phyloP scores from a whole-genome alignment of 164 flowering plant genomes.

The Buxus sempervirens region DNA sequence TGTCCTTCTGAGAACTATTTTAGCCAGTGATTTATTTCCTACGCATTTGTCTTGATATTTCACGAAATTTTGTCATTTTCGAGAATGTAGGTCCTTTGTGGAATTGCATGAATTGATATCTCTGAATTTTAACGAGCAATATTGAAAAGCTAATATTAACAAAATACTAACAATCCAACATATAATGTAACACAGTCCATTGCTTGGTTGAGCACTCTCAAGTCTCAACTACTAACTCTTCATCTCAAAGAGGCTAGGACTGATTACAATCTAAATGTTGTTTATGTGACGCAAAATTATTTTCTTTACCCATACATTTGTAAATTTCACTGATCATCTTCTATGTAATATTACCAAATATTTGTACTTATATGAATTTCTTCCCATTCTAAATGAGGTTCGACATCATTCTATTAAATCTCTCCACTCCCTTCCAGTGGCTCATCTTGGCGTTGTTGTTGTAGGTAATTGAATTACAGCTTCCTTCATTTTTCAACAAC shows the following conservation, averaged over 20 bases:
- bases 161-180: too few relatives aligned
- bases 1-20: not conserved
- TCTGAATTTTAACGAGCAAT: too few relatives aligned
- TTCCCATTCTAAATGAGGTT: not conserved
- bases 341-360: too few relatives aligned
- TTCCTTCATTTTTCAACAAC: slow-evolving; percentile 86
- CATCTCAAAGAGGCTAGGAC: too few relatives aligned
- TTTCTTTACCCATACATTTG: too few relatives aligned
- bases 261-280: too few relatives aligned
- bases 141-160: too few relatives aligned
- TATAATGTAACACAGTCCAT: too few relatives aligned
- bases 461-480: slow-evolving; percentile 85
- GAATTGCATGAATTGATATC: not conserved
- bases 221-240: too few relatives aligned
- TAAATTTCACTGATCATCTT: too few relatives aligned
- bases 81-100: not conserved
- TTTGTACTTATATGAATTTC: not conserved
- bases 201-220: too few relatives aligned
- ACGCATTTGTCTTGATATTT: not conserved
- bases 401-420: slow-evolving; percentile 1
- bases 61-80: not conserved
- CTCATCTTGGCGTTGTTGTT: slow-evolving; percentile 15
- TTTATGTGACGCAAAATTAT: too few relatives aligned
- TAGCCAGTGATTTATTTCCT: not conserved
- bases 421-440: slow-evolving; percentile 1